These are phyloP conservation scores for Gaeumannomyces sp. DNA, from an alignment of 2,329 filamentous ascomycete species.

Conservation along the genomic window DNA sequence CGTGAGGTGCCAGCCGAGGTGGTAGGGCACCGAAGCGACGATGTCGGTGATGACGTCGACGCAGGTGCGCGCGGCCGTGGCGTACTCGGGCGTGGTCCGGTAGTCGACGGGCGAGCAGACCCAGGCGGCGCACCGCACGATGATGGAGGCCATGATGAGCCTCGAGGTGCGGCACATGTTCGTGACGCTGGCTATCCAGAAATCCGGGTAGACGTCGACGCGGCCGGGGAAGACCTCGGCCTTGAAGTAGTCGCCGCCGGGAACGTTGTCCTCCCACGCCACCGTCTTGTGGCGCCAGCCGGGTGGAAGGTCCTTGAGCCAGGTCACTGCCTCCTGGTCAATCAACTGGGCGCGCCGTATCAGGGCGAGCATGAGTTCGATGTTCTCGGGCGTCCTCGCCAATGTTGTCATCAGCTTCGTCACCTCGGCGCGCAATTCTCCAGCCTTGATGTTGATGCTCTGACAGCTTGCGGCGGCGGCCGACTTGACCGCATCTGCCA, in stretches of 20 bases:
- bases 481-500: conserved; percentile 45
- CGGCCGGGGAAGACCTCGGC: conserved; percentile 55
- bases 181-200: conserved; percentile 53
- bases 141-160: conserved; percentile 47
- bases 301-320: conserved; percentile 44
- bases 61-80: conserved; percentile 44
- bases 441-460: conserved; percentile 45
- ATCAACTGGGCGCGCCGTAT: conserved; percentile 45
- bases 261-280: conserved; percentile 50
- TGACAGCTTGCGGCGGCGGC: conserved; percentile 41
- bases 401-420: conserved; percentile 42
- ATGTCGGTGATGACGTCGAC: conserved; percentile 51
- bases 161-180: conserved; percentile 49
- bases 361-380: conserved; percentile 43
- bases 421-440: conserved; percentile 49
- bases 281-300: conserved; percentile 46
- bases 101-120: conserved; percentile 55
- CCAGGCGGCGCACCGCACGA: conserved; percentile 56
- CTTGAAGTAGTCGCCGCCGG: conserved; percentile 43
- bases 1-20: conserved; percentile 52
- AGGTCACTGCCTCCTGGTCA: conserved; percentile 45
- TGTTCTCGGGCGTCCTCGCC: conserved; percentile 41
- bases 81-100: conserved; percentile 56
- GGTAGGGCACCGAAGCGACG: conserved; percentile 54
- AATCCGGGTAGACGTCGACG: conserved; percentile 53